Percentiles rank a stretch among this genome's conserved stretches.
These are phyloP conservation scores for Aspergillus sp. DNA, from an alignment of 2,329 filamentous ascomycete species.

Conservation along the genomic window DNA sequence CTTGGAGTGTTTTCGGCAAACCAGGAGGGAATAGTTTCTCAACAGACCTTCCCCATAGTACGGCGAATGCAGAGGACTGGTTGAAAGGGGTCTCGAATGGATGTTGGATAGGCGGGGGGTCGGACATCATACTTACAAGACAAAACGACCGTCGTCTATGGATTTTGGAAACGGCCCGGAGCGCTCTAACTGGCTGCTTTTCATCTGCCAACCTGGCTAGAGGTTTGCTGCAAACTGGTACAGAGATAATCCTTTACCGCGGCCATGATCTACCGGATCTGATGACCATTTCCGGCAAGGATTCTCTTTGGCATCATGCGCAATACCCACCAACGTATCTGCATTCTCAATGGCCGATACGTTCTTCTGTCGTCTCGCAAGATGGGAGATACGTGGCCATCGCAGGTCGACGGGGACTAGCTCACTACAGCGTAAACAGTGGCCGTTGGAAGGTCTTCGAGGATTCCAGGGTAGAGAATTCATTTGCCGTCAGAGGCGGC, in stretches of 20 bases:
- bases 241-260: conserved; percentile 82
- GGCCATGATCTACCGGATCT: conserved; percentile 87
- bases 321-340: conserved; percentile 80
- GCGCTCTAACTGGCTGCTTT: conserved; percentile 86
- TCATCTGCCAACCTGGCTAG: conserved; percentile 83
- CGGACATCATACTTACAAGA: conserved; percentile 69
- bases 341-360: conserved; percentile 86
- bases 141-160: conserved; percentile 70
- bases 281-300: conserved; percentile 83
- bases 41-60: conserved; percentile 55
- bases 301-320: conserved; percentile 89
- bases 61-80: conserved; percentile 70
- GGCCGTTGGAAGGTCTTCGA: conserved; percentile 93
- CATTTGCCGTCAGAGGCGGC: conserved; percentile 84
- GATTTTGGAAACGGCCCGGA: conserved; percentile 85
- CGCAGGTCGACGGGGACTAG: conserved; percentile 84
- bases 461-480: conserved; percentile 71
- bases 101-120: conserved; percentile 80
- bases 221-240: conserved; percentile 79
- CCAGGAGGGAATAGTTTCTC: conserved; percentile 75
- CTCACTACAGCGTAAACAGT: conserved; percentile 91
- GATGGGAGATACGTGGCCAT: conserved; percentile 92
- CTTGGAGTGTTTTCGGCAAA: conserved; percentile 96
- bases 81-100: conserved; percentile 68
- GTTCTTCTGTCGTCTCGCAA: conserved; percentile 74